Evolutionary conservation across 495 filamentous ascomycete species (phyloP), one percentile per base, ranked within the genome.

Genomic region (Penicillium herquei): DNA sequence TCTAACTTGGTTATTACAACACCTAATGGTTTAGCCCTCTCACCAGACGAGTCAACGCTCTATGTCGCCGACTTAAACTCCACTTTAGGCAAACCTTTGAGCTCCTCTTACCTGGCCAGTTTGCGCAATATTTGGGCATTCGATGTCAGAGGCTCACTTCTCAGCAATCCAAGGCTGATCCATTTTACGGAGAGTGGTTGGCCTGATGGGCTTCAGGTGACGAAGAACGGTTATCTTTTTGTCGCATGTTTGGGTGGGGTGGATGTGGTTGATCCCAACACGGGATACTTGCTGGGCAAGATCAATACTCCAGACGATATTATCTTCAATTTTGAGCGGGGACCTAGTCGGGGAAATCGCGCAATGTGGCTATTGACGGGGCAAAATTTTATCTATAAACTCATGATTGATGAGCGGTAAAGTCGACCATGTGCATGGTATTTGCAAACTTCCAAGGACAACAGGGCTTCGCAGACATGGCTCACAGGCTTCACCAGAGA

Each of bases 391-490:
- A 55, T 59, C 11, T 55, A 59, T 33, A 55, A 55, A 41, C 51
- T 55, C 26, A 16, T 49, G 10, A 51, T 59, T 0, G 41, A 35
- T 35, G 57, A 55, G 31, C 30, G 11, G 11, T 58, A 16, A 41
- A 35, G 14, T 7, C 5, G 0, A n/a, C 12, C 18, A 43, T 43
- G 11, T 9, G 8, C 14, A 8, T 8, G 41, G 7, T 39, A 39
- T 9, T 39, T n/a, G 6, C 13, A 88, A 87, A 9, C 90, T 87
- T 67, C 21, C 21, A 4, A 26, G 21, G 4, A 26, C 4, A 26
- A 1, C 21, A 26, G 4, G 21, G 21, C 21, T 26, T 26, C 21
- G 2, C 21, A 2, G 21, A 26, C 21, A 26, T n/a, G n/a, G n/a
- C n/a, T n/a, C n/a, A n/a, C n/a, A n/a, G n/a, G n/a, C n/a, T n/a